phyloP scores from a whole-genome alignment of 1,284 basidiomycete species.

The Polyporus tsugae region DNA sequence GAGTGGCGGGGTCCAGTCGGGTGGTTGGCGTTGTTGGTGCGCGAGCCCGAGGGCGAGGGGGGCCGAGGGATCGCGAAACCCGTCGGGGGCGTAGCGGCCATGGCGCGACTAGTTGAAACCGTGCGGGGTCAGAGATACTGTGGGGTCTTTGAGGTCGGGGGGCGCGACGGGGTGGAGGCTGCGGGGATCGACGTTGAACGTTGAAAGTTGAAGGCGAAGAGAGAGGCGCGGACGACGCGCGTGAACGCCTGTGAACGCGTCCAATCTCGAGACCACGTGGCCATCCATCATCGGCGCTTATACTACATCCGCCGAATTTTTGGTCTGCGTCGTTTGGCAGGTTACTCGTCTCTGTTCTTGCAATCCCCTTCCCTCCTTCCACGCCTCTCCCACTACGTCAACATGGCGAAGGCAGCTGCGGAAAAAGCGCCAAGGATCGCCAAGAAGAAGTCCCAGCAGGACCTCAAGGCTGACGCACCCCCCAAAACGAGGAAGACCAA shows the following conservation, averaged over 20 bases:
- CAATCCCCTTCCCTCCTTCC: not conserved
- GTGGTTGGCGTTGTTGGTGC: slow-evolving; percentile 30
- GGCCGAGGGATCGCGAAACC: slow-evolving; percentile 47
- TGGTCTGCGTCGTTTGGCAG: slow-evolving; percentile 3
- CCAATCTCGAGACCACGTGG: slow-evolving; percentile 29
- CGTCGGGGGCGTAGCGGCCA: slow-evolving; percentile 44
- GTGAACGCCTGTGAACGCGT: slow-evolving; percentile 28
- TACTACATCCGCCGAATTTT: slow-evolving; percentile 21
- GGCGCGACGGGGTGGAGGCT: slow-evolving; percentile 7
- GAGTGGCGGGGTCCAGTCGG: slow-evolving; percentile 55
- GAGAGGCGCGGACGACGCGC: slow-evolving; percentile 24
- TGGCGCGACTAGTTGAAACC: slow-evolving; percentile 12
- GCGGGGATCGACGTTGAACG: slow-evolving; percentile 6
- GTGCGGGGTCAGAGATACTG: not conserved
- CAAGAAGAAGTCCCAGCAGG: slow-evolving; percentile 31
- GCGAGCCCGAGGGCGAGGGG: slow-evolving; percentile 55
- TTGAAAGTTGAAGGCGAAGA: slow-evolving; percentile 5
- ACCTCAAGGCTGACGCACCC: slow-evolving; percentile 24
- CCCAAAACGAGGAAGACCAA: slow-evolving; percentile 23
- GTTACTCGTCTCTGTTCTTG: not conserved
- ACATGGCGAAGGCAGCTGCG: slow-evolving; percentile 29
- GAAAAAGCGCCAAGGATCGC: slow-evolving; percentile 28
- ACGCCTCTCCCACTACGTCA: not conserved
- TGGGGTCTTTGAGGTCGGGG: not conserved
- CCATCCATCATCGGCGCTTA: slow-evolving; percentile 18